Percentiles rank a stretch among this genome's conserved stretches.
Evolutionary conservation across 768 basidiomycete genomes (phyloP).

Genomic region (Boletus huronensis): DNA sequence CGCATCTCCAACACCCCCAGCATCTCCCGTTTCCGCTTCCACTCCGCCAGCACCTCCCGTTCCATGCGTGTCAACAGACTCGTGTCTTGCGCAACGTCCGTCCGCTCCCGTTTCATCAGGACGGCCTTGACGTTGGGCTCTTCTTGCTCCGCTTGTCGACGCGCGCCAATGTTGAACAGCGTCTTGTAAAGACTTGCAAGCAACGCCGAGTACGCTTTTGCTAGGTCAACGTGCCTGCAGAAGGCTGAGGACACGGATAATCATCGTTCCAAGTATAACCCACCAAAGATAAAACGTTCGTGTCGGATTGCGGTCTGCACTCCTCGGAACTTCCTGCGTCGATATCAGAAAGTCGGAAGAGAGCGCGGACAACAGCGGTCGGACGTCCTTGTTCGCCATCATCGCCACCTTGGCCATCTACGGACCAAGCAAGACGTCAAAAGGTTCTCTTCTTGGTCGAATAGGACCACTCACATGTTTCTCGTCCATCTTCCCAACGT

Average conservation of each 20-base stretch:
- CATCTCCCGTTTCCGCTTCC: conserved; percentile 73
- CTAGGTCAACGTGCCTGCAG: conserved; percentile 82
- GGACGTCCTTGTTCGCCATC: conserved; percentile 86
- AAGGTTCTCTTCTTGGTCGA: background rate
- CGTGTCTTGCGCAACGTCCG: conserved; percentile 79
- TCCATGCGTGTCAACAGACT: conserved; percentile 69
- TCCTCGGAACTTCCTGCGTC: conserved; percentile 90
- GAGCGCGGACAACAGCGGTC: conserved; percentile 74
- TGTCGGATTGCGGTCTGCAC: conserved; percentile 83
- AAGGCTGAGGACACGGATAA: background rate
- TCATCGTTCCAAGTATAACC: conserved; percentile 9
- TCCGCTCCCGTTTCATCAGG: conserved; percentile 76
- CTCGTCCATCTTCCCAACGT: conserved; percentile 90
- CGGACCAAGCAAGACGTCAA: conserved; percentile 1
- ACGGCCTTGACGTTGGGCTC: conserved; percentile 63
- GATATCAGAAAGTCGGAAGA: conserved; percentile 81
- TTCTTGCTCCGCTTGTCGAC: conserved; percentile 71
- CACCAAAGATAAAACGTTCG: conserved; percentile 93
- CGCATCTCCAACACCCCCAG: conserved; percentile 78
- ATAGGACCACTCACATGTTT: conserved; percentile 62
- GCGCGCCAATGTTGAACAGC: conserved; percentile 76
- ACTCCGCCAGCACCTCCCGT: conserved; percentile 65
- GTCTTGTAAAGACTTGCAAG: conserved; percentile 85
- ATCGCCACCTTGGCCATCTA: conserved; percentile 92
- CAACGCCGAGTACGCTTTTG: conserved; percentile 76